phyloP scores from a whole-genome alignment of 768 basidiomycete genomes.

The Phallus indusiatus region DNA sequence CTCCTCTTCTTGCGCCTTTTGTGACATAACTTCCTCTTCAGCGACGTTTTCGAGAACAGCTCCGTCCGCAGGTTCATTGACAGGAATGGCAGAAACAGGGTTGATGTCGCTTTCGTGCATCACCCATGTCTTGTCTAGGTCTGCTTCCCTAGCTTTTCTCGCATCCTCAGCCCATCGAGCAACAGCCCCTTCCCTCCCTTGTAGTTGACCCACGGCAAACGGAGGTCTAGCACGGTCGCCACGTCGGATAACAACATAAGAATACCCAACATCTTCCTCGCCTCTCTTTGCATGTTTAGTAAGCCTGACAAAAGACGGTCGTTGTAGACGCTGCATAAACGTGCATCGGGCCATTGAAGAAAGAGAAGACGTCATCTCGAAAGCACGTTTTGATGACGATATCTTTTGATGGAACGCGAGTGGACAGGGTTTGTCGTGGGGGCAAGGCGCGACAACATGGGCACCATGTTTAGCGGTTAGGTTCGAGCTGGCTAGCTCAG shows the following conservation, averaged over 20 bases:
- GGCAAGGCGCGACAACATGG: slow-evolving; percentile 90
- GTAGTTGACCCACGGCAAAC: not conserved
- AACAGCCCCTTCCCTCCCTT: slow-evolving; percentile 15
- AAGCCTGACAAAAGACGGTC: slow-evolving; percentile 72
- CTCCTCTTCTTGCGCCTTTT: slow-evolving; percentile 11
- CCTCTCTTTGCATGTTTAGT: slow-evolving; percentile 83
- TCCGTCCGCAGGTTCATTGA: not conserved
- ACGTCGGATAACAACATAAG: slow-evolving; percentile 81
- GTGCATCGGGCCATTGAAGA: slow-evolving; percentile 46
- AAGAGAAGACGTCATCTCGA: slow-evolving; percentile 37
- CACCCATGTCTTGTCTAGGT: not conserved
- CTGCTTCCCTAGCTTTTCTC: not conserved
- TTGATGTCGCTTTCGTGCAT: slow-evolving; percentile 11
- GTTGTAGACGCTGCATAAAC: slow-evolving; percentile 81
- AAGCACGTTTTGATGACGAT: slow-evolving; percentile 21
- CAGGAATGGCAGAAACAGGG: not conserved
- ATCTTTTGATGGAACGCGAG: slow-evolving; percentile 23
- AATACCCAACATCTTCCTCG: slow-evolving; percentile 82
- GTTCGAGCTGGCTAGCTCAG: not conserved
- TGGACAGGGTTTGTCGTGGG: slow-evolving; percentile 84
- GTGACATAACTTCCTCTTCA: not conserved
- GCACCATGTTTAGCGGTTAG: slow-evolving; percentile 35
- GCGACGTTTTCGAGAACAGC: not conserved
- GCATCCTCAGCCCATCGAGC: slow-evolving; percentile 11
- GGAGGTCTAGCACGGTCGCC: slow-evolving; percentile 50